Evolutionary conservation across 306 rosid species (phyloP).

Genomic region (Cucumis melo): DNA sequence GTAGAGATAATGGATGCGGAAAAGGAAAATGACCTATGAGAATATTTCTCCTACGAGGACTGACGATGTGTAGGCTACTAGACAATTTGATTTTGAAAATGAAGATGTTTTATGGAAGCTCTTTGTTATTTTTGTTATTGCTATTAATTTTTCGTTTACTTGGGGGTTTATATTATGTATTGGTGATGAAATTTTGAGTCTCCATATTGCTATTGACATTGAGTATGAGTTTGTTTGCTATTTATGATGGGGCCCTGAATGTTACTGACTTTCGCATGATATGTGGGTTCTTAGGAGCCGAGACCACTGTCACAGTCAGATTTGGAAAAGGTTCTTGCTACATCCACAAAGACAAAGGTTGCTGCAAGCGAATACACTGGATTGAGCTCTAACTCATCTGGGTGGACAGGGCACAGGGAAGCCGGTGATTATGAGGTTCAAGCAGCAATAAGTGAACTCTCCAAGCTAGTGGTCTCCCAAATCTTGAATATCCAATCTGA

Average conservation of each 20-base stretch:
- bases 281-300: constrained; percentile 39
- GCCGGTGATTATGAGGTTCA: constrained; percentile 50
- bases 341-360: constrained; percentile 61
- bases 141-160: neutral
- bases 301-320: constrained; percentile 54
- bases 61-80: neutral
- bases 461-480: constrained; percentile 63
- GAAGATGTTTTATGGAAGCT: neutral
- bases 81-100: neutral
- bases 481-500: constrained; percentile 66
- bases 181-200: neutral
- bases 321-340: constrained; percentile 51
- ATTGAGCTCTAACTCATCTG: constrained; percentile 26
- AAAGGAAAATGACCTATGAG: neutral
- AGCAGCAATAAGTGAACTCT: constrained; percentile 67
- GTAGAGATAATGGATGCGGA: neutral
- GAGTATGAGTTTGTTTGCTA: neutral
- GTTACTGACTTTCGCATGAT: neutral
- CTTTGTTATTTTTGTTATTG: neutral
- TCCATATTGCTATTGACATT: neutral
- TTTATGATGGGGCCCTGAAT: constrained; percentile 10
- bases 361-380: constrained; percentile 75
- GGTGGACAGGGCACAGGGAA: constrained; percentile 38
- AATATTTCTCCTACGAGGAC: neutral
- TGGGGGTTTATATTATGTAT: neutral